phyloP scores from a whole-genome alignment of 73 alveolate species.

The Tetrahymena elliotti region DNA sequence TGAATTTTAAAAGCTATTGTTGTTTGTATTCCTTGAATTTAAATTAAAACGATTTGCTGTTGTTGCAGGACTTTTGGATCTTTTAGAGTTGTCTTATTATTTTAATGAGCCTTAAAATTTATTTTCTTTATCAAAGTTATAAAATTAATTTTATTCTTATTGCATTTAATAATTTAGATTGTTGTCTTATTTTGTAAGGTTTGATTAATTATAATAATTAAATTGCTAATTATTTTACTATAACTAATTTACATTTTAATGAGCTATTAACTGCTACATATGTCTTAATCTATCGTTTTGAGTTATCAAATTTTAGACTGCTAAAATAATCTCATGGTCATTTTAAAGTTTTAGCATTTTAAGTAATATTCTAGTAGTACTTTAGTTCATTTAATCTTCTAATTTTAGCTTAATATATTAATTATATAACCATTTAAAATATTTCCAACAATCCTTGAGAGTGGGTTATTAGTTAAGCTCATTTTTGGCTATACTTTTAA shows the following conservation, averaged over 20 bases:
- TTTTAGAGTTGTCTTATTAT: not conserved
- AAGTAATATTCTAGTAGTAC: not conserved
- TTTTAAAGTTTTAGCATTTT: not conserved
- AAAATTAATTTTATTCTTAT: not conserved
- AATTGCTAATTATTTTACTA: not conserved
- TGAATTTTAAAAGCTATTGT: not conserved
- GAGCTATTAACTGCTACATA: not conserved
- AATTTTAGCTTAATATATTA: not conserved
- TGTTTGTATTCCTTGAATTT: not conserved
- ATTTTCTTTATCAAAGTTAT: not conserved
- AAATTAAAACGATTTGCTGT: not conserved
- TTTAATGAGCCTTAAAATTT: not conserved
- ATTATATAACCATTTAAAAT: not conserved
- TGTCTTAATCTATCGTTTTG: not conserved
- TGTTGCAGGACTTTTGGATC: not conserved
- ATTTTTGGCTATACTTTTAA: not conserved
- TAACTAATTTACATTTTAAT: not conserved
- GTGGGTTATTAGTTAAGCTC: not conserved
- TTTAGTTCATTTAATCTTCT: not conserved
- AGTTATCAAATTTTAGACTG: not conserved
- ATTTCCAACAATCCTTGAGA: not conserved
- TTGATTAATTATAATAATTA: not conserved
- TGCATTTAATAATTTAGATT: not conserved
- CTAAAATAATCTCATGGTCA: not conserved
- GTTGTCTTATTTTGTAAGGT: not conserved